Percentiles rank a stretch among this genome's conserved stretches.
phyloP scores from a whole-genome alignment of 2,329 filamentous ascomycete species.

The Penicillium sp. region DNA sequence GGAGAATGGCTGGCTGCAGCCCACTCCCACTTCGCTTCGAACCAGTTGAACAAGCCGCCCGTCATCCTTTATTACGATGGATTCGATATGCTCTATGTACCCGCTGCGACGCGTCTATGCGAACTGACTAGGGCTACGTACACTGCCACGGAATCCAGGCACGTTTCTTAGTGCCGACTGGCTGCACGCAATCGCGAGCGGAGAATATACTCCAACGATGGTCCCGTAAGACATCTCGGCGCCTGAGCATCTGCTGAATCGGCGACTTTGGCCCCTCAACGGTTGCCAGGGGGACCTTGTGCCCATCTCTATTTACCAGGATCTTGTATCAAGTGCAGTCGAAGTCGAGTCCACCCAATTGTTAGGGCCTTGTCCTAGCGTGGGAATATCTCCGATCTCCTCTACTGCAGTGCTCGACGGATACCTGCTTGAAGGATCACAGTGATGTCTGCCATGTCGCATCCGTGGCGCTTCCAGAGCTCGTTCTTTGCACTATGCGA shows the following conservation, averaged over 20 bases:
- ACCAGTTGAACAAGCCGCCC: conserved; percentile 6
- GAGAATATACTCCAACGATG: conserved; percentile 2
- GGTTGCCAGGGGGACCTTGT: conserved; percentile 10
- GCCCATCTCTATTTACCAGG: not conserved
- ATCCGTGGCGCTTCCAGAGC: conserved; percentile 14
- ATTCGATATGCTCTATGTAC: not conserved
- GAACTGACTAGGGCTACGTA: not conserved
- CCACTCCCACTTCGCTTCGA: conserved; percentile 5
- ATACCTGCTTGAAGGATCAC: conserved; percentile 22
- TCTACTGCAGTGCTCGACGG: conserved; percentile 19
- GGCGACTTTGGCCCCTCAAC: conserved; percentile 9
- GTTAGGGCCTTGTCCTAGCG: conserved; percentile 15
- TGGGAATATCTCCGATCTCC: conserved; percentile 14
- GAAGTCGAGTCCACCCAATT: not conserved
- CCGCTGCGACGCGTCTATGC: not conserved
- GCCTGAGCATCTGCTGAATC: not conserved
- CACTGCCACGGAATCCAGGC: conserved; percentile 1
- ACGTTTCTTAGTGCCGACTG: conserved; percentile 10
- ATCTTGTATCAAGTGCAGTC: not conserved
- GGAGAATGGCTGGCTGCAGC: conserved; percentile 30
- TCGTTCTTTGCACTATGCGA: conserved; percentile 4
- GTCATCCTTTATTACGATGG: not conserved
- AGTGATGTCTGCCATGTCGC: conserved; percentile 1
- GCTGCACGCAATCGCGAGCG: not conserved
- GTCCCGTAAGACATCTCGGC: not conserved